phyloP scores from a whole-genome alignment of 192 early-diverging fungal species.

The Coemansia sp. region DNA sequence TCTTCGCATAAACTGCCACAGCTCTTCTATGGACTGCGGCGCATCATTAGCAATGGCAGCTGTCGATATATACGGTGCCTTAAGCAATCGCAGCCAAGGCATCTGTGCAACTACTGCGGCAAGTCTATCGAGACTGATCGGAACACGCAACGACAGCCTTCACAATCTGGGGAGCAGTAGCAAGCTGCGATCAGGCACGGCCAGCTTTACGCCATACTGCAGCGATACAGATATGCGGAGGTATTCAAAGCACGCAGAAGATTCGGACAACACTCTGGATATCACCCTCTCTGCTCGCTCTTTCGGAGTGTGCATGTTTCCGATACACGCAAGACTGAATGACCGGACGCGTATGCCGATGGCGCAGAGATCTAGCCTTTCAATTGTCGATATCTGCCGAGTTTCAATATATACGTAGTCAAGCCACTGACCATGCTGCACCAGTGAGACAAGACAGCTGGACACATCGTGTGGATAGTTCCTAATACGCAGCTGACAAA shows the following conservation, averaged over 20 bases:
- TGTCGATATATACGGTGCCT: not conserved
- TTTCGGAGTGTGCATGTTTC: not conserved
- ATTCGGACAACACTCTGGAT: not conserved
- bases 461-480: constrained; percentile 2
- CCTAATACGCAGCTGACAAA: not conserved
- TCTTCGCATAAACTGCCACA: not conserved
- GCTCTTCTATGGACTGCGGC: constrained; percentile 1
- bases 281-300: not conserved
- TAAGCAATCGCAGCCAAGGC: not conserved
- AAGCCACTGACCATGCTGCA: not conserved
- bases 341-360: not conserved
- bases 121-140: not conserved
- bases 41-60: not conserved
- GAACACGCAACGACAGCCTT: not conserved
- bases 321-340: not conserved
- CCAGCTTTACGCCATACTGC: not conserved
- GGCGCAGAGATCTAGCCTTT: not conserved
- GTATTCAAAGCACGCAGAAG: not conserved
- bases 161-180: not conserved
- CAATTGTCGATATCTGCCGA: not conserved
- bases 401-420: constrained; percentile 3
- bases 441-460: not conserved
- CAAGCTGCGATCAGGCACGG: not conserved
- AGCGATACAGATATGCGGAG: not conserved
- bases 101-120: not conserved